Conservation (phyloP, 352 stramenopile genomes). For the Phytophthora chlamydospora region DNA sequence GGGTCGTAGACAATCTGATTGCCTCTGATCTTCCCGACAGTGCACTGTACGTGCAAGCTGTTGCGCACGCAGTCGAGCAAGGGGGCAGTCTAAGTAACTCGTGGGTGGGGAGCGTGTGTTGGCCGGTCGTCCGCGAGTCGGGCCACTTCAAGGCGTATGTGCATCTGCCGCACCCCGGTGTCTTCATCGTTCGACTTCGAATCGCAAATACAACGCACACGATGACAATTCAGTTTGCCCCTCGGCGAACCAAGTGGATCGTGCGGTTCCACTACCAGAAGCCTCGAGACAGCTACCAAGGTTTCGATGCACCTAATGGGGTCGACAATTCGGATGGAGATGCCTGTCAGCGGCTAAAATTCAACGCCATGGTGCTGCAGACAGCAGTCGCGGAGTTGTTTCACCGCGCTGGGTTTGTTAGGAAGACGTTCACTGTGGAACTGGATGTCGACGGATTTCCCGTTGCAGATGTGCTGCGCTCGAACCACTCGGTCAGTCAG, state of each 20-base stretch:
- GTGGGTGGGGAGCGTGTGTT: conserved; percentile 22
- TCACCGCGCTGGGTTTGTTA: conserved; percentile 3
- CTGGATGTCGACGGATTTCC: conserved; percentile 14
- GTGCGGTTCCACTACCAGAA: conserved; percentile 25
- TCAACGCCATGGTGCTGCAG: conserved; percentile 24
- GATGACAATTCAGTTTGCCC: conserved; percentile 6
- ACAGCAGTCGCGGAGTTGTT: conserved; percentile 20
- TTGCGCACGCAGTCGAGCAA: conserved; percentile 1
- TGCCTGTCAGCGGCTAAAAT: conserved; percentile 12
- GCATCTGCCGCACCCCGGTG: conserved; percentile 10
- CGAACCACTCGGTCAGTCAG: conserved; percentile 1
- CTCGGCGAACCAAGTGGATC: conserved; percentile 13
- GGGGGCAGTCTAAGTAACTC: conserved; percentile 2
- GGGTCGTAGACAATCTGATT: conserved; percentile 10
- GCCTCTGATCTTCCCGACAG: conserved; percentile 7
- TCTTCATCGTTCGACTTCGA: conserved; percentile 7
- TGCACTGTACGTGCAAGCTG: conserved; percentile 10
- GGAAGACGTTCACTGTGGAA: conserved; percentile 22
- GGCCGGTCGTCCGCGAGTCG: conserved; percentile 17
- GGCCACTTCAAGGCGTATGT: conserved; percentile 27
- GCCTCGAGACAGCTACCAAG: conserved; percentile 13
- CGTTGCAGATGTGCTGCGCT: conserved; percentile 14
- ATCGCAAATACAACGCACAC: background rate
- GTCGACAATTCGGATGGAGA: conserved; percentile 19
- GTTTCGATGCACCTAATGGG: conserved; percentile 15